Evolutionary conservation across 2,329 filamentous ascomycete species (phyloP).

Genomic region (Ophiocordyceps camponoti-leonardi): DNA sequence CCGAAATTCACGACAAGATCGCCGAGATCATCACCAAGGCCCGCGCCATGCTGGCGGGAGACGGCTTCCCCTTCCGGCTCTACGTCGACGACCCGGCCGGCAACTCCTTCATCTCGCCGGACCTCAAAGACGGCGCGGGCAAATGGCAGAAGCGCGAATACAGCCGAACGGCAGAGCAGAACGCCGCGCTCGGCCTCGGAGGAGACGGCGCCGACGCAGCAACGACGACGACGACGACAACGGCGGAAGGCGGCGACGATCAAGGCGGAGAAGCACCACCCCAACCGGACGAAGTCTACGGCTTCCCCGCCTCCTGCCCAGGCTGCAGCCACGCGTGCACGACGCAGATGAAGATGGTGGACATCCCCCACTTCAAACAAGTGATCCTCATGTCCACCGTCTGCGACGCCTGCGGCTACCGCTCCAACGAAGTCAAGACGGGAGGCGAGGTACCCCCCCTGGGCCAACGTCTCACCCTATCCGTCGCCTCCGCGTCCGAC

Average conservation of each 20-base stretch:
- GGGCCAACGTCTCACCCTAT: conserved; percentile 68
- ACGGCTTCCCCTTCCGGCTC: conserved; percentile 73
- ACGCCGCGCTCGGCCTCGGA: conserved; percentile 64
- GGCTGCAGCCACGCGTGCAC: conserved; percentile 74
- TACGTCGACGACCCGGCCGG: conserved; percentile 81
- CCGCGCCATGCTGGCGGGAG: conserved; percentile 59
- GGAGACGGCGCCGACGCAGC: conserved; percentile 43
- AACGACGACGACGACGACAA: conserved; percentile 32
- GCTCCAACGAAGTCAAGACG: conserved; percentile 94
- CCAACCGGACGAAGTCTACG: conserved; percentile 81
- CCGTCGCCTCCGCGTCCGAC: conserved; percentile 52
- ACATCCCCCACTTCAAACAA: conserved; percentile 95
- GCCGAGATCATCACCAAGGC: conserved; percentile 58
- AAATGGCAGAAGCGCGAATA: conserved; percentile 87
- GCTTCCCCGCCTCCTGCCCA: conserved; percentile 80
- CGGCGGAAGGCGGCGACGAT: conserved; percentile 5
- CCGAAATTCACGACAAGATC: conserved; percentile 65
- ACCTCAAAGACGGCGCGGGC: conserved; percentile 58
- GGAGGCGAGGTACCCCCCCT: conserved; percentile 79
- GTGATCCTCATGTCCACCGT: conserved; percentile 91
- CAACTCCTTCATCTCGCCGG: conserved; percentile 92
- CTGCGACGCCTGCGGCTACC: conserved; percentile 83
- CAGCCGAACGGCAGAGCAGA: conserved; percentile 66
- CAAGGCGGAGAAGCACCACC: conserved; percentile 55
- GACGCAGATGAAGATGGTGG: conserved; percentile 97